These are phyloP conservation scores for Oryza glumipatula DNA, from an alignment of 176 grass and related monocot genomes.

Conservation along the genomic window DNA sequence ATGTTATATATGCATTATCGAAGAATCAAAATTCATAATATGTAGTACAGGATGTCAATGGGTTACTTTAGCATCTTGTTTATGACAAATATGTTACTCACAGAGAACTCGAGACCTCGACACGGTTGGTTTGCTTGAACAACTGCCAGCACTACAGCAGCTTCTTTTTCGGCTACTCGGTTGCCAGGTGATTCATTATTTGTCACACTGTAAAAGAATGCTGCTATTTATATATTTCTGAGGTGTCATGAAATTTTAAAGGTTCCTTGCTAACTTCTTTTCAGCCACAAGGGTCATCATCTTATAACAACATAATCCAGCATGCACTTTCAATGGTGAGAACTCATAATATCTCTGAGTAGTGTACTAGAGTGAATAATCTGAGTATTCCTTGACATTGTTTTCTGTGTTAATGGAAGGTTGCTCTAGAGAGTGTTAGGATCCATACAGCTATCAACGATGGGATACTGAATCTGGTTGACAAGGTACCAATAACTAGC, in stretches of 20 bases:
- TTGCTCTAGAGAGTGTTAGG: conserved; percentile 83
- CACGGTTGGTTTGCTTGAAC: conserved; percentile 68
- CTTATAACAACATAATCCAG: conserved; percentile 84
- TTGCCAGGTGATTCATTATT: conserved; percentile 72
- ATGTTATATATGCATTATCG: not conserved
- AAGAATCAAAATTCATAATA: not conserved
- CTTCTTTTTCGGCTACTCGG: conserved; percentile 77
- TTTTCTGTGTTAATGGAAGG: conserved; percentile 59
- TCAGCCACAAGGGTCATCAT: conserved; percentile 85
- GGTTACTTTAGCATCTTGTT: conserved; percentile 4
- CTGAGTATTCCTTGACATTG: conserved; percentile 42
- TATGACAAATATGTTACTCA: conserved; percentile 23
- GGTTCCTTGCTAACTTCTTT: conserved; percentile 26
- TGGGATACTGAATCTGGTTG: conserved; percentile 88
- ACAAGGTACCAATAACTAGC: conserved; percentile 61
- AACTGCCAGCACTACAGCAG: conserved; percentile 80
- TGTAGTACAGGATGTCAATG: not conserved
- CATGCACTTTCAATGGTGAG: conserved; percentile 94
- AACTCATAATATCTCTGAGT: conserved; percentile 17
- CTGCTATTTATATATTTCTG: not conserved
- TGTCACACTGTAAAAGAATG: not conserved
- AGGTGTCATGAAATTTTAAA: conserved; percentile 7
- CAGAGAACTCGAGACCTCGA: conserved; percentile 76
- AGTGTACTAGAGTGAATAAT: not conserved
- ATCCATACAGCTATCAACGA: conserved; percentile 89